Evolutionary conservation across 352 stramenopile species (phyloP).

Genomic region (Phytopythium sindhum): DNA sequence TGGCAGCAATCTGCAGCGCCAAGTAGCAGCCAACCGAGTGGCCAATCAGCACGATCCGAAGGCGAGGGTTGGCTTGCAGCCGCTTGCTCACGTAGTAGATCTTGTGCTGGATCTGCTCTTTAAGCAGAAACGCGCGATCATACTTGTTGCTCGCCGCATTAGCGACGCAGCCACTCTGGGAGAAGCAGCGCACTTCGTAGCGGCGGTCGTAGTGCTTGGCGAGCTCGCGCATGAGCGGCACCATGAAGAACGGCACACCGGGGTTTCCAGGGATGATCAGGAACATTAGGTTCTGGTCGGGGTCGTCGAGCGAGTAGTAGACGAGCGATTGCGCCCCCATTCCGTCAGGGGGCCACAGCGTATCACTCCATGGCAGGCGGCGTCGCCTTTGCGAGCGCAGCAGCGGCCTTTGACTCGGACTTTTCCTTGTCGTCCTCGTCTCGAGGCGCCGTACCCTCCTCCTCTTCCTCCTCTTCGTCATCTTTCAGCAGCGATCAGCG

Average conservation of each 20-base stretch:
- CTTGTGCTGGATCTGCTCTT: constrained; percentile 63
- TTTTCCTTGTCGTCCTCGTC: constrained; percentile 25
- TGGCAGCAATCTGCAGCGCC: constrained; percentile 45
- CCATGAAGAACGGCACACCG: constrained; percentile 59
- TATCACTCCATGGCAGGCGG: constrained; percentile 29
- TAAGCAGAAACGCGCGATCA: constrained; percentile 35
- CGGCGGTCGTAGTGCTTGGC: constrained; percentile 24
- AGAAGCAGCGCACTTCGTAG: constrained; percentile 55
- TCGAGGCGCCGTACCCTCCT: too few relatives aligned
- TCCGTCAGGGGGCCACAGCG: constrained; percentile 35
- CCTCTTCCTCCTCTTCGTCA: too few relatives aligned
- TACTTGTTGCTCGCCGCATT: constrained; percentile 46
- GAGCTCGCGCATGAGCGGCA: constrained; percentile 65
- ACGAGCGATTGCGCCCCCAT: constrained; percentile 40
- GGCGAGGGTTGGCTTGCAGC: constrained; percentile 36
- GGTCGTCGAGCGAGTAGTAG: constrained; percentile 22
- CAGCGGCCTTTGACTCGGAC: too few relatives aligned
- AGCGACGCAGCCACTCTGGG: constrained; percentile 59
- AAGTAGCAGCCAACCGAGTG: constrained; percentile 69
- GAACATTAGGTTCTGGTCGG: constrained; percentile 37
- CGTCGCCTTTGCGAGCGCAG: too few relatives aligned
- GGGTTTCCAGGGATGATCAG: constrained; percentile 67
- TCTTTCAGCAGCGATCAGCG: too few relatives aligned
- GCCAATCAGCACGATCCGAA: constrained; percentile 50
- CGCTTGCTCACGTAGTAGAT: constrained; percentile 35